Conservation (phyloP, 2,329 filamentous ascomycete genomes). For the Triangularia setosa region DNA sequence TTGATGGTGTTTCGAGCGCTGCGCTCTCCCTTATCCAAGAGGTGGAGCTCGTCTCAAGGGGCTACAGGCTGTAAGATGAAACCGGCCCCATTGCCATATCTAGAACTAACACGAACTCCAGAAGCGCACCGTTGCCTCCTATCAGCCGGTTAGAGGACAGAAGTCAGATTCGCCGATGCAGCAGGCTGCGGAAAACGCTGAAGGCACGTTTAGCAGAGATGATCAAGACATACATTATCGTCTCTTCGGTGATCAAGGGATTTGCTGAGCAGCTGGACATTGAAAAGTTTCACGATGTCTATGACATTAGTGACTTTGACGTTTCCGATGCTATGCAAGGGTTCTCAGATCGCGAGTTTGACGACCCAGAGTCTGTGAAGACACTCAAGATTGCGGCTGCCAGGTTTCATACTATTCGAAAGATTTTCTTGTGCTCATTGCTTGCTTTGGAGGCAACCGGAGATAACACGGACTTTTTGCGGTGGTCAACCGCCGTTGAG, state of each 20-base stretch:
- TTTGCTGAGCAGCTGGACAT: slow-evolving; percentile 77
- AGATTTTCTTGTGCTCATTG: slow-evolving; percentile 83
- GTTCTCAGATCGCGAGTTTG: slow-evolving; percentile 62
- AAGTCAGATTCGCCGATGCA: slow-evolving; percentile 72
- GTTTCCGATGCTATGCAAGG: slow-evolving; percentile 65
- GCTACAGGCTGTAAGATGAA: slow-evolving; percentile 69
- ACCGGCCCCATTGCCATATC: not conserved
- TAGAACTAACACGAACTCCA: slow-evolving; percentile 34
- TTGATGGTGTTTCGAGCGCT: slow-evolving; percentile 72
- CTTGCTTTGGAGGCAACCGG: slow-evolving; percentile 81
- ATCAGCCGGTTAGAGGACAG: slow-evolving; percentile 86
- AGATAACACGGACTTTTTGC: slow-evolving; percentile 68
- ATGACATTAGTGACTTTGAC: slow-evolving; percentile 72
- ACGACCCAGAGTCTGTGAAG: slow-evolving; percentile 74
- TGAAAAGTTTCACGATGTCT: slow-evolving; percentile 89
- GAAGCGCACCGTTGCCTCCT: slow-evolving; percentile 86
- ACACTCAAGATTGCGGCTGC: slow-evolving; percentile 78
- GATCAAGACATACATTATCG: slow-evolving; percentile 68
- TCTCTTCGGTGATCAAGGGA: slow-evolving; percentile 63
- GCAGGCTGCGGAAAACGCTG: slow-evolving; percentile 73
- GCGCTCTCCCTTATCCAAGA: slow-evolving; percentile 83
- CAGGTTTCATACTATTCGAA: slow-evolving; percentile 74
- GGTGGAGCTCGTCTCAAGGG: slow-evolving; percentile 89
- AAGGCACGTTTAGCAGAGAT: slow-evolving; percentile 65
- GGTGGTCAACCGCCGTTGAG: slow-evolving; percentile 76